phyloP scores from a whole-genome alignment of 768 basidiomycete species.

The Heimioporus sp. region DNA sequence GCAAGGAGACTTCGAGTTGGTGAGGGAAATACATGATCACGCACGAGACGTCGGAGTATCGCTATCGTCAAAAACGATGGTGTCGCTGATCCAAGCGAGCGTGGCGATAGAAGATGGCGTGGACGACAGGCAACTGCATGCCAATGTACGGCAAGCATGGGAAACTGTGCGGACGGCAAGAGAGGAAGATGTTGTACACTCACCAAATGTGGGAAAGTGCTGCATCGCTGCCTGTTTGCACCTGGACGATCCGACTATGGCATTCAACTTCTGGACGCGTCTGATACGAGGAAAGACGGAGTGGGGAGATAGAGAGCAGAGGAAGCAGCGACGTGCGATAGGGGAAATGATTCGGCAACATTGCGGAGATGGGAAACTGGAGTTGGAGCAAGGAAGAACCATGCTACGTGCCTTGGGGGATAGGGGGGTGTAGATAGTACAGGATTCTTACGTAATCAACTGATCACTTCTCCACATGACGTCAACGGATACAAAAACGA shows the following conservation, averaged over 20 bases:
- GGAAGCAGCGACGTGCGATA: constrained; percentile 41
- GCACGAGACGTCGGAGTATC: constrained; percentile 37
- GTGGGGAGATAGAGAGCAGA: constrained; percentile 50
- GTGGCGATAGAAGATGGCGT: constrained; percentile 27
- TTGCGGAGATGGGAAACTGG: constrained; percentile 26
- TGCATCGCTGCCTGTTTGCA: constrained; percentile 51
- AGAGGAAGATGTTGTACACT: constrained; percentile 34
- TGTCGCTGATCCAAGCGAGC: constrained; percentile 44
- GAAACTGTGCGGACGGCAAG: constrained; percentile 39
- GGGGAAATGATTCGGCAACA: constrained; percentile 32
- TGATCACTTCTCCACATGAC: not conserved
- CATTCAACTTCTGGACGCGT: constrained; percentile 58
- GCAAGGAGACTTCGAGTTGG: constrained; percentile 44
- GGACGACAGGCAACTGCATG: constrained; percentile 25
- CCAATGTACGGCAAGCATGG: constrained; percentile 42
- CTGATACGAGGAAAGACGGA: constrained; percentile 44
- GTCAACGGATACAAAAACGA: too few relatives aligned
- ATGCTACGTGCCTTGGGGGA: constrained; percentile 23
- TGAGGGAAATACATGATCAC: constrained; percentile 39
- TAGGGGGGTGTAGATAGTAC: constrained; percentile 6
- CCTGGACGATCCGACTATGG: constrained; percentile 47
- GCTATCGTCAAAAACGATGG: constrained; percentile 49
- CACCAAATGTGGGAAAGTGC: constrained; percentile 49
- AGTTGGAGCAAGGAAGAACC: constrained; percentile 5
- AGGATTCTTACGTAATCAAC: constrained; percentile 8